phyloP scores from a whole-genome alignment of 176 grass and related monocot species.

The Tillandsia fasciculata region DNA sequence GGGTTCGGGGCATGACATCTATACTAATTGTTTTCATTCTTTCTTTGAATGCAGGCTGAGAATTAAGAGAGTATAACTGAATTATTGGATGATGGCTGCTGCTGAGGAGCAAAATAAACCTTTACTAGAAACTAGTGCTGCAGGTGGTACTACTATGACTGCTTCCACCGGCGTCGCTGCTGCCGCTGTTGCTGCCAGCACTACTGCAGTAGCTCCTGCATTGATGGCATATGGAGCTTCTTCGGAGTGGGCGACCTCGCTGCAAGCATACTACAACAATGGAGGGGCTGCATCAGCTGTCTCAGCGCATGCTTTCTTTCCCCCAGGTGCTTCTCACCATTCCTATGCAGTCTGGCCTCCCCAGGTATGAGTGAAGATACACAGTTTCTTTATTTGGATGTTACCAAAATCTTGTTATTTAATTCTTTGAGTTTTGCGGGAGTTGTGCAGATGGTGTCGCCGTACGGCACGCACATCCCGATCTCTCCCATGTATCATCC shows the following conservation, averaged over 20 bases:
- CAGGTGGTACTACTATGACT: not conserved
- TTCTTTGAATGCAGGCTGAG: no score
- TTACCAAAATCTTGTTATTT: constrained; percentile 8
- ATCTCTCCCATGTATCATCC: constrained; percentile 51
- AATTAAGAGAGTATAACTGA: no score
- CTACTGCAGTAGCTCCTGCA: not conserved
- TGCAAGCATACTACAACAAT: constrained; percentile 53
- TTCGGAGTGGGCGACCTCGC: constrained; percentile 41
- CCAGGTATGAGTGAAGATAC: constrained; percentile 28
- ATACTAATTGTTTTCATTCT: no score
- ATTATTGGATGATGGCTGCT: not conserved
- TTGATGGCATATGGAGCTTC: not conserved
- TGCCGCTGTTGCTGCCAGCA: constrained; percentile 6
- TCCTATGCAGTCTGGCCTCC: constrained; percentile 58
- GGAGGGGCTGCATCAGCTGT: constrained; percentile 3
- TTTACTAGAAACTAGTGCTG: not conserved
- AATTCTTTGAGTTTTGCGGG: not conserved
- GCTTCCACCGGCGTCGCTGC: not conserved
- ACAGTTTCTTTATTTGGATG: constrained; percentile 27
- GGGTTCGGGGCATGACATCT: no score
- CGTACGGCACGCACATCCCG: constrained; percentile 61
- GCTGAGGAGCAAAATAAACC: constrained; percentile 59
- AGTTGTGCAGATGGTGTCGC: constrained; percentile 37
- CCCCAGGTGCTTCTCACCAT: constrained; percentile 2
- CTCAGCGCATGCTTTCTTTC: not conserved